Evolutionary conservation across 768 basidiomycete genomes (phyloP).

Genomic region (Coprinopsis cinerea): DNA sequence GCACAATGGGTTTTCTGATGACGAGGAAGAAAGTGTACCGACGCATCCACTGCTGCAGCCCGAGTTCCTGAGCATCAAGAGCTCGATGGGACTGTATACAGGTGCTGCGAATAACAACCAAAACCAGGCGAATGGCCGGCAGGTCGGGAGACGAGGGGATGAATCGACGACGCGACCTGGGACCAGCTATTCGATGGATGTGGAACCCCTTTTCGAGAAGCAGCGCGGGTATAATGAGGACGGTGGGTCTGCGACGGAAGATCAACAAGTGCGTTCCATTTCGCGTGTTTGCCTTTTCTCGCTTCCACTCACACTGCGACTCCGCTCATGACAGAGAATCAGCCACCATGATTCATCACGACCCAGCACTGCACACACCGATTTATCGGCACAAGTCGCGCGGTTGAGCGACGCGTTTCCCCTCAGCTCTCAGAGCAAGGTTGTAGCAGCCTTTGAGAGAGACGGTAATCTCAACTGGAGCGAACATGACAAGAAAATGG

Average conservation of each 20-base stretch:
- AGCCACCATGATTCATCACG: not conserved
- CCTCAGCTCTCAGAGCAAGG: slow-evolving; percentile 3
- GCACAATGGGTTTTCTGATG: slow-evolving; percentile 18
- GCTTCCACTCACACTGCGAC: not conserved
- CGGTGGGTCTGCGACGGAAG: slow-evolving; percentile 19
- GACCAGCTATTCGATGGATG: slow-evolving; percentile 7
- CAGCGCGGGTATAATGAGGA: slow-evolving; percentile 29
- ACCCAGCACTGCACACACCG: not conserved
- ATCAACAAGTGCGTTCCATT: slow-evolving; percentile 8
- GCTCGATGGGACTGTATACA: slow-evolving; percentile 45
- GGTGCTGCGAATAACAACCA: slow-evolving; percentile 19
- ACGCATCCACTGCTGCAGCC: slow-evolving; percentile 47
- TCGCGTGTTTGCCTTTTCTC: not conserved
- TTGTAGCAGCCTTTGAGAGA: slow-evolving; percentile 2
- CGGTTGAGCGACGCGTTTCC: slow-evolving; percentile 7
- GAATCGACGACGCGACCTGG: not conserved
- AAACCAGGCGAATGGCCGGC: slow-evolving; percentile 5
- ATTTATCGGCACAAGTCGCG: slow-evolving; percentile 3
- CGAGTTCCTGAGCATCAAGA: slow-evolving; percentile 49
- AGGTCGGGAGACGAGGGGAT: not conserved
- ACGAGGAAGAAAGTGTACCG: slow-evolving; percentile 19
- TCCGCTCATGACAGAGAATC: slow-evolving; percentile 2
- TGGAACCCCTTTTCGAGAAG: slow-evolving; percentile 6
- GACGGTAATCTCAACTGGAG: slow-evolving; percentile 6
- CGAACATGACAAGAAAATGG: slow-evolving; percentile 44